Evolutionary conservation across 108 stramenopile genomes (phyloP), one percentile per base, ranked within the genome.

Genomic region (Poteriospumella lacustris): DNA sequence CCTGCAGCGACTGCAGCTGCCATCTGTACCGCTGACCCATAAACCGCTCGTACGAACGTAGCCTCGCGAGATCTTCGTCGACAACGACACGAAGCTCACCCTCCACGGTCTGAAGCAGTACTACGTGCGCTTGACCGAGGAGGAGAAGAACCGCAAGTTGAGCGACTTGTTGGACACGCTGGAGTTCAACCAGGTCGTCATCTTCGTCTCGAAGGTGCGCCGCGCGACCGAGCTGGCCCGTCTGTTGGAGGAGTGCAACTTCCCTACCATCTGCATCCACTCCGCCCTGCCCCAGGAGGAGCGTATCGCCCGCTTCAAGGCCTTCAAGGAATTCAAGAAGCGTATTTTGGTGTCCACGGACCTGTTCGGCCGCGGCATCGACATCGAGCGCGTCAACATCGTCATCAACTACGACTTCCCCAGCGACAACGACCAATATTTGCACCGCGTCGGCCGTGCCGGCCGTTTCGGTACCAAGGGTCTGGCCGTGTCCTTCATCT

Each of bases 391-490:
- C 69, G 96, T 99, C 73, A 99, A 99, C 86, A 94, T 97, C 59
- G 98, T 99, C 62, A 92, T 99, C 85, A 99, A 99, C 89, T 99
- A 99, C 83, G 98, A 99, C 80, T 96, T 99, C 85, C 95, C 98
- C 41, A 34, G 36, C 33, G 24, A 44, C 9, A 5, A 5, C 33
- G 70, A 73, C 42, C 94, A 95, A 80, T 99, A 96, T 85, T 87
- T 99, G 72, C 98, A 99, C 84, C 92, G 98, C 60, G 95, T 96
- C 44, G 95, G 96, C 43, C 93, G 98, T 79, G 93, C 62, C 24
- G 52, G 52, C 43, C 92, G 98, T 59, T 99, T 99, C 82, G 98
- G 98, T 52, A 99, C 98, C 72, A 99, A 99, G 86, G 98, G 98
- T 69, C 91, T 99, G 78, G 95, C 95, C 67, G 94, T 99, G 86